These are phyloP conservation scores for Talaromyces islandicus DNA, from an alignment of 2,329 filamentous ascomycete genomes.

Conservation along the genomic window DNA sequence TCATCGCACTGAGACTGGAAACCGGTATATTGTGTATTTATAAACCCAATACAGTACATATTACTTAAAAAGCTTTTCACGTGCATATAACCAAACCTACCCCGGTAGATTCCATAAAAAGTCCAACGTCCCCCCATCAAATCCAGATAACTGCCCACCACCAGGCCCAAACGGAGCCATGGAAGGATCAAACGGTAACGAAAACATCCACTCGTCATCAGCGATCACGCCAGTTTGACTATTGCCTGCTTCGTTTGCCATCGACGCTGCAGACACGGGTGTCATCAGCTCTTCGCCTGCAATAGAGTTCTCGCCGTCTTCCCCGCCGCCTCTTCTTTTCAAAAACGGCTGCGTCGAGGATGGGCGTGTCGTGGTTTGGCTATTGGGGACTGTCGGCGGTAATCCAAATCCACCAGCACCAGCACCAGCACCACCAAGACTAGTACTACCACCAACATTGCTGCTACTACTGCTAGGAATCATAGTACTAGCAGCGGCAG, in stretches of 20 bases:
- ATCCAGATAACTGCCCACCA: conserved; percentile 33
- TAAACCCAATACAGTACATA: background rate
- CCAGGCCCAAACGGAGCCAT: conserved; percentile 39
- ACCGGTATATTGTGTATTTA: background rate
- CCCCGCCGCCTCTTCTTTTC: background rate
- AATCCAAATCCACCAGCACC: background rate
- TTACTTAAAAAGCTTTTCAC: background rate
- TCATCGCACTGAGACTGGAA: background rate
- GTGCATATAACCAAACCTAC: background rate
- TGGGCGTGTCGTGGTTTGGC: conserved; percentile 10
- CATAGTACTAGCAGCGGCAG: conserved; percentile 4
- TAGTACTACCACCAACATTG: conserved; percentile 6
- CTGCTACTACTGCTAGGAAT: background rate
- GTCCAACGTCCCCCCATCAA: conserved; percentile 35
- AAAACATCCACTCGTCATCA: conserved; percentile 37
- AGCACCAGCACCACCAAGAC: background rate
- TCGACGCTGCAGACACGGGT: conserved; percentile 5
- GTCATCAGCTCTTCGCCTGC: conserved; percentile 3
- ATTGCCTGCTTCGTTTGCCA: conserved; percentile 2
- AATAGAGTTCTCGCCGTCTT: background rate
- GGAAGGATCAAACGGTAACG: conserved; percentile 37
- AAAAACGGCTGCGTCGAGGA: conserved; percentile 9
- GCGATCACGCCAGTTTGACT: conserved; percentile 14
- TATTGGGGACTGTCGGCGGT: background rate
- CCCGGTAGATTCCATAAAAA: conserved; percentile 39